A percentile compares a stretch with the other conserved stretches of the same genome.
Conservation (phyloP, 208 protist species). For the Tritrichomonas musculus region DNA sequence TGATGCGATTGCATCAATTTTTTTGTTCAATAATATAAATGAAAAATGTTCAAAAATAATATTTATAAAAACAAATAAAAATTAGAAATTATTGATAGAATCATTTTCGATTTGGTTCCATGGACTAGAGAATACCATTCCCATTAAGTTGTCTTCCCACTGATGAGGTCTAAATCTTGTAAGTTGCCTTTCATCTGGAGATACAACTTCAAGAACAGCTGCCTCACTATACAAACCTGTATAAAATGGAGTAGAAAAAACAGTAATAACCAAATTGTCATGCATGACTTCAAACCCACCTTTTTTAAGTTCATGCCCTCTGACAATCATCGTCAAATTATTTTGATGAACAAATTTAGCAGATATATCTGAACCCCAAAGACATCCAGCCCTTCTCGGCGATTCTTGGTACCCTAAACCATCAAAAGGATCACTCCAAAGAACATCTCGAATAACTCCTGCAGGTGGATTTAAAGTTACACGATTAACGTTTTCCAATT, state of each 20-base stretch:
- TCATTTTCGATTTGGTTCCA: too few species aligned
- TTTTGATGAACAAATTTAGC: slow-evolving; percentile 66
- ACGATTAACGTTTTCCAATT: too few species aligned
- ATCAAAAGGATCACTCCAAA: slow-evolving; percentile 93
- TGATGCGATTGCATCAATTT: too few species aligned
- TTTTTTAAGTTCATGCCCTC: slow-evolving; percentile 69
- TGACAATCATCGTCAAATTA: slow-evolving; percentile 61
- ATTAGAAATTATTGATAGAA: too few species aligned
- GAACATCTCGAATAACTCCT: slow-evolving; percentile 48
- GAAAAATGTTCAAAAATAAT: too few species aligned
- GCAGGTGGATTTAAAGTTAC: too few species aligned
- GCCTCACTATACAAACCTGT: neutral
- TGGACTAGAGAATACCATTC: neutral
- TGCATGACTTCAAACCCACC: slow-evolving; percentile 65
- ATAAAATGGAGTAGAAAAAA: slow-evolving; percentile 54
- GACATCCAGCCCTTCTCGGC: slow-evolving; percentile 61
- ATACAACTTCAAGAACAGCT: neutral
- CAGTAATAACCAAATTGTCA: slow-evolving; percentile 47
- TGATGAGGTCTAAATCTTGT: neutral
- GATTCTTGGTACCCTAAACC: neutral
- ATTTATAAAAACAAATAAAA: too few species aligned
- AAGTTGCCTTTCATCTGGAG: neutral
- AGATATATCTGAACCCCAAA: slow-evolving; percentile 61
- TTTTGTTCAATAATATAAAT: too few species aligned
- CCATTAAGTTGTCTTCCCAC: neutral